phyloP scores from a whole-genome alignment of 345 rosid genomes.

The Reutealis trisperma region DNA sequence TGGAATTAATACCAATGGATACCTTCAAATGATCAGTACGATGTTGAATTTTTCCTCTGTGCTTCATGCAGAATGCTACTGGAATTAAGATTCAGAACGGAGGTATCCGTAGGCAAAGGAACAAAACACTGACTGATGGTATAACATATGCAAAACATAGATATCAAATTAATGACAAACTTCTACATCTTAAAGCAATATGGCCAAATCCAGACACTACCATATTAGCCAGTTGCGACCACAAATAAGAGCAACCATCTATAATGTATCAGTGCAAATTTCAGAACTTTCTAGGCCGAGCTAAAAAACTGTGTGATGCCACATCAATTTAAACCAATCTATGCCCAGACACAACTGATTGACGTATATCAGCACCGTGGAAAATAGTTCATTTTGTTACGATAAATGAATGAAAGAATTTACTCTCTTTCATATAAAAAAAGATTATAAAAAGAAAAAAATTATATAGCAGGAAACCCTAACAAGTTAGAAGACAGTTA shows the following conservation, averaged over 20 bases:
- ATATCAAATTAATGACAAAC: too few relatives aligned
- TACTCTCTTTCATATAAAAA: not conserved
- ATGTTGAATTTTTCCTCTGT: too few relatives aligned
- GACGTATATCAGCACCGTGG: not conserved
- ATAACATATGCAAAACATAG: too few relatives aligned
- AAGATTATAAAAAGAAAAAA: not conserved
- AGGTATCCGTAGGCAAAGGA: too few relatives aligned
- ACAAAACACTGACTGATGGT: too few relatives aligned
- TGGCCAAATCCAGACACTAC: not conserved
- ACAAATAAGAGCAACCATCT: too few relatives aligned
- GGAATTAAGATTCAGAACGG: too few relatives aligned
- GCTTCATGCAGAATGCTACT: too few relatives aligned
- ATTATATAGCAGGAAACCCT: not conserved
- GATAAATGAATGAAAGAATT: not conserved
- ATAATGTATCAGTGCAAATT: not conserved
- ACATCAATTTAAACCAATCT: not conserved
- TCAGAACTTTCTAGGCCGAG: not conserved
- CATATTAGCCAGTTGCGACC: too few relatives aligned
- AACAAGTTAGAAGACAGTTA: not conserved
- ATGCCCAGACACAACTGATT: not conserved
- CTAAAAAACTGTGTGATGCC: not conserved
- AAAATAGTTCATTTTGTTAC: not conserved
- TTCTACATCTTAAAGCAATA: not conserved
- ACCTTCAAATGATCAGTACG: too few relatives aligned
- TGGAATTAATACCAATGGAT: too few relatives aligned